Conservation (phyloP, 2,329 filamentous ascomycete genomes). For the Fusarium anthophilum region DNA sequence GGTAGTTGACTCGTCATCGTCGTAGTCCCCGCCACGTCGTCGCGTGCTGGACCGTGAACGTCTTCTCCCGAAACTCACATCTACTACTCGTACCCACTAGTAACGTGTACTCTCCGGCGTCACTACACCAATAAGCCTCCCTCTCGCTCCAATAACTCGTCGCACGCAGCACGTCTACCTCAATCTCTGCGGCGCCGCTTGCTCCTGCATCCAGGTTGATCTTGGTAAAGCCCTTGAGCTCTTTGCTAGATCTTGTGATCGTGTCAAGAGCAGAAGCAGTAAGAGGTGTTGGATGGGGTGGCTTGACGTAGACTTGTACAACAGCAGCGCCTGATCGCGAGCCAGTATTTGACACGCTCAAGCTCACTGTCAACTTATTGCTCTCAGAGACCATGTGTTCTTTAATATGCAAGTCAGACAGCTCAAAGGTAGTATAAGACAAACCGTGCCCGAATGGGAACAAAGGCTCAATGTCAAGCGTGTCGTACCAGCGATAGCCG, state of each 20-base stretch:
- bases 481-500: conserved; percentile 9
- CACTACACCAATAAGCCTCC: not conserved
- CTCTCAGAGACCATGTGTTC: accelerated
- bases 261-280: not conserved
- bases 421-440: not conserved
- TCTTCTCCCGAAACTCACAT: not conserved
- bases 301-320: not conserved
- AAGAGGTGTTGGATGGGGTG: not conserved
- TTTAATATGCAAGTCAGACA: not conserved
- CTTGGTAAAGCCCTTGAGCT: not conserved
- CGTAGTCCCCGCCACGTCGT: not conserved
- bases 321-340: not conserved
- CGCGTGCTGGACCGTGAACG: not conserved
- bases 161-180: not conserved
- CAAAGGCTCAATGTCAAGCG: not conserved
- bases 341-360: not conserved
- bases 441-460: not conserved
- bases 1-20: not conserved
- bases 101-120: not conserved
- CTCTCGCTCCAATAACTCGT: not conserved
- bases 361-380: not conserved
- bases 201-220: not conserved
- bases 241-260: not conserved
- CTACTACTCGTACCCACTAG: not conserved
- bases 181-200: accelerated